A percentile compares a stretch with the other conserved stretches of the same genome.
phyloP scores from a whole-genome alignment of 202 grass and related monocot genomes.

The Digitaria exilis region DNA sequence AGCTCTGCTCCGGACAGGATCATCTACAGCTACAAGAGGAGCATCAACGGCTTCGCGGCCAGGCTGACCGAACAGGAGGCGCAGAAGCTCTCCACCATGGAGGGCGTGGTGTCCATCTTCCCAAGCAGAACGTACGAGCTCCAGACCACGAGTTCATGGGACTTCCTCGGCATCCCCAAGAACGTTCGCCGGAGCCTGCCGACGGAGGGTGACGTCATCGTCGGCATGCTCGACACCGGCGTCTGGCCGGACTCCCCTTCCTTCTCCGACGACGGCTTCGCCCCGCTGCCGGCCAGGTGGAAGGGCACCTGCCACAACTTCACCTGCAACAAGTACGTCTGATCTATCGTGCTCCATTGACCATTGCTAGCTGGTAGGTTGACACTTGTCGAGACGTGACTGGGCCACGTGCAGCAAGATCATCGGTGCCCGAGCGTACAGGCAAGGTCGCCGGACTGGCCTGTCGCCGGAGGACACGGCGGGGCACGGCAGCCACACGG shows the following conservation, averaged over 20 bases:
- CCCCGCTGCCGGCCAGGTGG: constrained; percentile 46
- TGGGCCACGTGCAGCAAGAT: constrained; percentile 34
- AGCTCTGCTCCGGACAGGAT: constrained; percentile 32
- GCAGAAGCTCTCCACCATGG: background rate
- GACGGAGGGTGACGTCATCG: constrained; percentile 40
- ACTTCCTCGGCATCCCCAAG: background rate
- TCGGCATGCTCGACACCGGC: constrained; percentile 53
- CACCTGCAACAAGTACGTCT: constrained; percentile 51
- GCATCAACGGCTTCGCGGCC: constrained; percentile 41
- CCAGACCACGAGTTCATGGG: constrained; percentile 2
- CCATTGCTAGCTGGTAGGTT: background rate
- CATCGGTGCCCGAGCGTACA: constrained; percentile 37
- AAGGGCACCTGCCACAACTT: constrained; percentile 46
- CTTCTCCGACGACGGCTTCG: constrained; percentile 42
- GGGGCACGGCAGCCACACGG: constrained; percentile 42
- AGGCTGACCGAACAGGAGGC: background rate
- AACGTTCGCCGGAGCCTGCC: background rate
- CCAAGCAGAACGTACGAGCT: background rate
- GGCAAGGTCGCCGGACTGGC: background rate
- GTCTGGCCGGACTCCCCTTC: constrained; percentile 47
- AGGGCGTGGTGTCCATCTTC: background rate
- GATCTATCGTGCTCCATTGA: too few relatives aligned
- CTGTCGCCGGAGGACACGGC: constrained; percentile 34
- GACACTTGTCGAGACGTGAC: background rate
- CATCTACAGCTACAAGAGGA: constrained; percentile 37